Conservation (phyloP, 345 rosid genomes). For the Pugionium cornutum region DNA sequence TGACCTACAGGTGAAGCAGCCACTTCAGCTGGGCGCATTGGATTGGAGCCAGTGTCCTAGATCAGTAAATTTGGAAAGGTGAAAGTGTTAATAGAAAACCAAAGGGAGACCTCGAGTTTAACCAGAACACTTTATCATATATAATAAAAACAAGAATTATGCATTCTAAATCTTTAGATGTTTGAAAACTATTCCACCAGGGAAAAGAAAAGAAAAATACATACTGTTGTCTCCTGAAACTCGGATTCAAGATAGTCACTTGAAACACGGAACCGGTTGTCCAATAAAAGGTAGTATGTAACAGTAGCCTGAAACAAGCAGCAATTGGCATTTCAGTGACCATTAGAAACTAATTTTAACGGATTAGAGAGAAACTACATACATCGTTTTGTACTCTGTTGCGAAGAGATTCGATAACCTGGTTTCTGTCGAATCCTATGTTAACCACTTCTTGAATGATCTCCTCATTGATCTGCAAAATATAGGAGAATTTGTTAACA, state of each 20-base stretch:
- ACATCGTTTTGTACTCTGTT: constrained; percentile 84
- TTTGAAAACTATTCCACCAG: neutral
- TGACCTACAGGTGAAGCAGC: constrained; percentile 58
- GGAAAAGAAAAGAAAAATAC: constrained; percentile 31
- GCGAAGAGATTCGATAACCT: constrained; percentile 71
- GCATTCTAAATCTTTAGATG: neutral
- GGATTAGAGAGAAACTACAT: constrained; percentile 15
- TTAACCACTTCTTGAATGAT: constrained; percentile 71
- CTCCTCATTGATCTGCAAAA: constrained; percentile 83
- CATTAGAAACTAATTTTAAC: constrained; percentile 8
- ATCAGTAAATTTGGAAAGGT: constrained; percentile 16
- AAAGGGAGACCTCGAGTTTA: too few species aligned
- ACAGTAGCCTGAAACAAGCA: constrained; percentile 78
- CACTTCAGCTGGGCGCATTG: constrained; percentile 62
- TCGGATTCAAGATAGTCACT: constrained; percentile 80
- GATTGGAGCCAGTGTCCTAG: constrained; percentile 68
- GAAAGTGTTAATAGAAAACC: too few species aligned
- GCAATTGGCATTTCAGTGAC: constrained; percentile 26
- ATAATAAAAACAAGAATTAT: neutral
- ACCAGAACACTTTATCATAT: neutral
- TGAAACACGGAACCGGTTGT: constrained; percentile 72
- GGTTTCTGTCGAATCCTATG: constrained; percentile 77
- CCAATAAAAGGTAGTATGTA: constrained; percentile 81
- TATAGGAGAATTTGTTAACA: constrained; percentile 5
- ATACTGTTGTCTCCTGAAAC: constrained; percentile 70